Base-by-base conservation (phyloP, 495 filamentous ascomycete species). In the Xeromyces bisporus region DNA sequence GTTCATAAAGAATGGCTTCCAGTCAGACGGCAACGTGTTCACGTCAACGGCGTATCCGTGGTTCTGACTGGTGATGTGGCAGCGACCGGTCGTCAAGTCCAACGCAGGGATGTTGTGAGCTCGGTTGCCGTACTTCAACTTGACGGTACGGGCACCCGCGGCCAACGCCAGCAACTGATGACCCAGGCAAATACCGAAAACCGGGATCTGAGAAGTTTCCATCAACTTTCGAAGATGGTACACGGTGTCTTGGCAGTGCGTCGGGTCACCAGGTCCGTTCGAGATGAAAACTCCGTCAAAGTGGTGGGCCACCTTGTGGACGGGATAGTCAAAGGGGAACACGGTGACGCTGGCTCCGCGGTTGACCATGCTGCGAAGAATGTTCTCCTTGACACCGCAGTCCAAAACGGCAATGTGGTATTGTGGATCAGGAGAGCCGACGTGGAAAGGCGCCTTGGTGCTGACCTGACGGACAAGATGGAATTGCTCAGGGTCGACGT, bases 311-410 rank as follows among this genome's bases (percentile, higher is more conserved):
- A 93, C 80, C 68, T 96, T 96, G 69, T 94, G 84, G 55, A 97
- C 87, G 32, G 84, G 84, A 61, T 82, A 96, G 60, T 94, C 74
- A 60, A 78, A 94, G 27, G 89, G 89, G 62, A 97, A 91, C 33
- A 78, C 77, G 14, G 91, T 96, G 28, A 93, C 77, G 38, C 74
- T 80, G 24, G 81, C 75, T 15, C 86, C 89, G 18, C 89, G 81
- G 53, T 62, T 66, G 39, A 96, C 87, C 38, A 97, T 63, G 49
- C 80, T 87, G 40, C 89, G 80, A 30, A 97, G 73, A 51, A 97
- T 97, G 64, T 96, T 97, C 68, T 97, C 89, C 69, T 97, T 97
- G 36, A 97, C 91, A 56, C 89, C 89, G 51, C 89, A 97, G 60
- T 97, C 89, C 52, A 97, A 75, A 35, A 97, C 69, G 20, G 87